These are phyloP conservation scores for Paramecium bursaria DNA, from an alignment of 73 alveolate species.

Conservation along the genomic window DNA sequence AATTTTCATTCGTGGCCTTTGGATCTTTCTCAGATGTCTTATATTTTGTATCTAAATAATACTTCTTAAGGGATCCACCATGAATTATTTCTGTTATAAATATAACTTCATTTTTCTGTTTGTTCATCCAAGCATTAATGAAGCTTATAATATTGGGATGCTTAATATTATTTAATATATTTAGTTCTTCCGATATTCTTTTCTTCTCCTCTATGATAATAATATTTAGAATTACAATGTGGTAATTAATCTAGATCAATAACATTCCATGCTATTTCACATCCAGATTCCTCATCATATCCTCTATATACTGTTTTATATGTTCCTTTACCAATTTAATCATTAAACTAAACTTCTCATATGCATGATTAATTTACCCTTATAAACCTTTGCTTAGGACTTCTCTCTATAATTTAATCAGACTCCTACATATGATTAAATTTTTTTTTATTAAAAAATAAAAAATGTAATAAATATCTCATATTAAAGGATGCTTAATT, in stretches of 20 bases:
- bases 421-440: too few species aligned
- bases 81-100: constrained; percentile 97
- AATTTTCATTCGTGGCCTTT: constrained; percentile 86
- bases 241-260: constrained; percentile 87
- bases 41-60: not conserved
- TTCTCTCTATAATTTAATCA: constrained; percentile 81
- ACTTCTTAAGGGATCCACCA: constrained; percentile 90
- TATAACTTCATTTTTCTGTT: constrained; percentile 90
- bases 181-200: constrained; percentile 89
- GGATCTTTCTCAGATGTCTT: constrained; percentile 83
- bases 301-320: constrained; percentile 96
- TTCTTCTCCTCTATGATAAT: constrained; percentile 80
- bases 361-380: constrained; percentile 53
- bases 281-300: constrained; percentile 94
- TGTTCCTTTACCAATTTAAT: constrained; percentile 94
- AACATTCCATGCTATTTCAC: constrained; percentile 98
- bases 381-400: constrained; percentile 93
- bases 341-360: constrained; percentile 78
- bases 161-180: constrained; percentile 84
- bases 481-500: too few species aligned
- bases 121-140: constrained; percentile 91
- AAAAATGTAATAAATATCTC: too few species aligned
- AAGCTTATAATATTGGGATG: constrained; percentile 96
- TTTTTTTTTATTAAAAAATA: too few species aligned
- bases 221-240: constrained; percentile 3